Base-by-base conservation (phyloP, 257 asterid genomes). In the Coffea eugenioides region DNA sequence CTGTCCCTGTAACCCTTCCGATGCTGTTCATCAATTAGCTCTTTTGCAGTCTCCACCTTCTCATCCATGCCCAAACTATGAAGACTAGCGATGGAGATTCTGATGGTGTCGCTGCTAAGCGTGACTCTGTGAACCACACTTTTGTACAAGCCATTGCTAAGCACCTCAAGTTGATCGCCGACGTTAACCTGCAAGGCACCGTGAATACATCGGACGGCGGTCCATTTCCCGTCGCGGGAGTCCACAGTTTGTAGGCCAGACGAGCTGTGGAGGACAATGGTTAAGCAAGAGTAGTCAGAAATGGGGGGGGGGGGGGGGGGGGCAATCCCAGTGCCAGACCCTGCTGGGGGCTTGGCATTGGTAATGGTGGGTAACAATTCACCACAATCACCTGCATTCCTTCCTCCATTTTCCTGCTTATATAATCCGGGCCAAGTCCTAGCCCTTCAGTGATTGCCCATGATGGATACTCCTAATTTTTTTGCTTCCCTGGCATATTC, bases 251-350 rank as follows among this genome's bases (percentile, higher is more conserved):
- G 76, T 1, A 88, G 81, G 9, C 92, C 91, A 0, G 75, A 39
- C 0, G 85, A 82, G 81, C 79, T 90, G 21, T 86, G 88, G 56
- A 82, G 87, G 77, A 86, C 59, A 2, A 87, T 72, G 0, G 94
- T 84, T 4, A 91, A 8, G 88, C 88, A 87, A 6, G 83, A 68
- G 69, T 88, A 88, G 80, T 88, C 86, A n/a, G 91, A 83, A 49
- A 27, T 27, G 88, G 92, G 3, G 89, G 89, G 0, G 94, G 90
- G 88, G 92, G 3, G 89, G 88, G 92, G 3, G 89, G 89, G 0
- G 94, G 90, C 16, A 91, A 77, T 57, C 96, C 91, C 4, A 88
- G 83, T 14, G 89, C 31, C 18, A 84, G 80, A 8, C 80, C 77
- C 0, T 89, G 88, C 21, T 85, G 51, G 10, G 91, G 92, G 76